Evolutionary conservation across 306 rosid genomes (phyloP), one percentile per base, ranked within the genome.

Genomic region (Geum urbanum): DNA sequence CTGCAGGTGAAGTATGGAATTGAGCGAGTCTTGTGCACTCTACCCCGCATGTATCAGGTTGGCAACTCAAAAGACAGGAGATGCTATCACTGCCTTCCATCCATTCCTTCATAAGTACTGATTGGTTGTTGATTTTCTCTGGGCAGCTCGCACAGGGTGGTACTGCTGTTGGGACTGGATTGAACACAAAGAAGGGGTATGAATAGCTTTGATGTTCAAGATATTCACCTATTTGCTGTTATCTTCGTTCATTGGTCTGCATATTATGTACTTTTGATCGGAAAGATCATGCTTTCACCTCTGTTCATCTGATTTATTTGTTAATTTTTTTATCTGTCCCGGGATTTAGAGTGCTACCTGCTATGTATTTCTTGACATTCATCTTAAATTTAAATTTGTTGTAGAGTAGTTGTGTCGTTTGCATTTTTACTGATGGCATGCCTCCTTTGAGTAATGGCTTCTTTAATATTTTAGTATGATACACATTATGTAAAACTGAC

Each of bases 111-210:
- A 50, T 56, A 2, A 57, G 43, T 69, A 76, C 76, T 85, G 77
- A 85, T 71, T 73, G 20, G 77, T 68, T 62, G 43, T 35, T 73
- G 63, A 59, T 80, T 48, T 80, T 65, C 44, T 71, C 74, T 81
- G 89, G 68, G 77, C 92, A 91, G 99, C 96, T 95, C 66, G 99
- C 97, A 57, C 99, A 95, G 78, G 99, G 99, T 71, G 99, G 99
- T 76, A 91, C 99, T 47, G 99, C 99, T 83, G 99, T 95, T 35
- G 99, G 99, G 78, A 95, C 99, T 69, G 97, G 99, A 84, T 81
- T 95, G 81, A 95, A 95, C 84, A 95, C 99, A 78, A 91, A 89
- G 88, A 95, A 80, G 79, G 99, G 99, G 97, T 95, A 84, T 22
- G 91, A 72, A 72, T 59, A 59, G 76, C 52, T 49, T 80, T 63